Evolutionary conservation across 495 filamentous ascomycete species (phyloP).

Genomic region (Apiosordaria backusii): DNA sequence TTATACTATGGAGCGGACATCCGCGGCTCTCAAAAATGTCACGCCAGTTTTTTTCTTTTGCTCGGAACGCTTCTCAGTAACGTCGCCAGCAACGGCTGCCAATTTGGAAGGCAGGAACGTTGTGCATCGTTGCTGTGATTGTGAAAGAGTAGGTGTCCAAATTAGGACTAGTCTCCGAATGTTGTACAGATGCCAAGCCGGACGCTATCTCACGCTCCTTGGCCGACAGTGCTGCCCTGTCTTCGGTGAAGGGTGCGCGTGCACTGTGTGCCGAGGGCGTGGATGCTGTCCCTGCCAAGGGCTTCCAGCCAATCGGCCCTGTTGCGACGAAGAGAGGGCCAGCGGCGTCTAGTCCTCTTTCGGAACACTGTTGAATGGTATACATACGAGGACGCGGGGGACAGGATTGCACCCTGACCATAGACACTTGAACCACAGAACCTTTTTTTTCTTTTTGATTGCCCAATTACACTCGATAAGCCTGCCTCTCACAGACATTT

Average conservation of each 20-base stretch:
- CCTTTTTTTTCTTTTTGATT: background rate
- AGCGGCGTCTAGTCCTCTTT: conserved; percentile 23
- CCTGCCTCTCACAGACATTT: background rate
- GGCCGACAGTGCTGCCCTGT: background rate
- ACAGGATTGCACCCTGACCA: background rate
- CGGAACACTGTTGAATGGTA: background rate
- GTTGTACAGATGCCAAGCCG: background rate
- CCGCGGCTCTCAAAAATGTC: background rate
- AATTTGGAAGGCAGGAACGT: background rate
- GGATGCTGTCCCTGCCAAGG: background rate
- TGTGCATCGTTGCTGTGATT: background rate
- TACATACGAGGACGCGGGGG: background rate
- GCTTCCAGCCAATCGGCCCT: too few species aligned
- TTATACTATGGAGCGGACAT: background rate
- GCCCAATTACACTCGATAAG: background rate
- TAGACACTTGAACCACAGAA: background rate
- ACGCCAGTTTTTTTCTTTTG: background rate
- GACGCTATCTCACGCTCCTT: background rate
- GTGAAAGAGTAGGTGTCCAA: background rate
- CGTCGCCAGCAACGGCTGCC: background rate
- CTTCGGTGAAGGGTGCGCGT: background rate
- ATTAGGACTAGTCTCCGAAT: conserved; percentile 22
- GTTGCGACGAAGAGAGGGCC: too few species aligned
- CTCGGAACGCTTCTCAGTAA: background rate
- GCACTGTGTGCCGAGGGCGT: background rate